A percentile compares a stretch with the other conserved stretches of the same genome.
phyloP scores from a whole-genome alignment of 2,329 filamentous ascomycete species.

The Pseudogymnoascus sp. region DNA sequence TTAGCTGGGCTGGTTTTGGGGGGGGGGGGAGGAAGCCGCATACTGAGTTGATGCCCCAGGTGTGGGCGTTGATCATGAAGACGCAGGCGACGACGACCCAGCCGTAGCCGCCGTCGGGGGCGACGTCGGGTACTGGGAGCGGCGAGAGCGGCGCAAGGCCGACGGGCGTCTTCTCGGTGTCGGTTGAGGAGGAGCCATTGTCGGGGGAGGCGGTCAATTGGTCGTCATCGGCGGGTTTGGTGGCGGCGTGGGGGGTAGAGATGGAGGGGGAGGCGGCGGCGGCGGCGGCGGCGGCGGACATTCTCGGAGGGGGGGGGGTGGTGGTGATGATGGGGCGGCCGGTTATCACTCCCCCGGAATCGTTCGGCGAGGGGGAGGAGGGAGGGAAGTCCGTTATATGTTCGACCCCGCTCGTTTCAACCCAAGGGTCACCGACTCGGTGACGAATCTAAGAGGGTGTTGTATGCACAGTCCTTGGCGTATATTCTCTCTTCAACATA shows the following conservation, averaged over 20 bases:
- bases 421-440: too few relatives aligned
- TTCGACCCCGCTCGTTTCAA: too few relatives aligned
- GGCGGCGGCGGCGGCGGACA: neutral
- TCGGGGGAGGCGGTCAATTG: neutral
- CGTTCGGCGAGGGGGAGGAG: too few relatives aligned
- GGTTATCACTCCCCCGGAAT: neutral
- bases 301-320: neutral
- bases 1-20: neutral
- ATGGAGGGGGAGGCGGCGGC: neutral
- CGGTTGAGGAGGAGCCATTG: neutral
- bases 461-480: neutral
- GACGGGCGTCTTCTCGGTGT: neutral
- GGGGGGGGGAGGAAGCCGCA: constrained; percentile 1
- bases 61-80: constrained; percentile 16
- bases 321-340: neutral
- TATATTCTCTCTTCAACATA: too few relatives aligned
- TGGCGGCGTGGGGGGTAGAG: neutral
- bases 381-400: neutral
- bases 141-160: neutral
- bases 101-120: constrained; percentile 44
- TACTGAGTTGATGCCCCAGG: constrained; percentile 32
- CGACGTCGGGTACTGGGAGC: neutral
- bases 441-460: neutral
- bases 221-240: neutral
- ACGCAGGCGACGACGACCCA: constrained; percentile 16